Base-by-base conservation (phyloP, 2,329 filamentous ascomycete genomes). In the Fusarium floridanum region DNA sequence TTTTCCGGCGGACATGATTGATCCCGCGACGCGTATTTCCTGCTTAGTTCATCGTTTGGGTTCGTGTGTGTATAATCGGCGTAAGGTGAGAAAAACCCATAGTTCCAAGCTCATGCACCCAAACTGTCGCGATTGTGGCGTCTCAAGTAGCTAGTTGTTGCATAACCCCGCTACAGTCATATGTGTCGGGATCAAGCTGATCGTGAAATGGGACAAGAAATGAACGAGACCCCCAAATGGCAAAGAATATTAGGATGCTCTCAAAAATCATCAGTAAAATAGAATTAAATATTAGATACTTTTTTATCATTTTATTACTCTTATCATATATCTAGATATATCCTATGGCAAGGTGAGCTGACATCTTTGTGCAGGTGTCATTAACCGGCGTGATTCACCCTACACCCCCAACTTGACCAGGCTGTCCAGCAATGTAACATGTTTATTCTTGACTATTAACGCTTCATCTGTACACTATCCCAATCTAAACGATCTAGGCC, bases 1-100 rank as follows among this genome's bases (percentile, higher is more conserved):
- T 75, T 87, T 87, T 71, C 83, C 84, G 71, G 85, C 84, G 37
- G 87, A 86, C 87, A 89, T 90, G 16, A 70, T 81, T 61, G 64
- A 56, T 53, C 17, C 59, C 29, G 17, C 50, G 32, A 66, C 39
- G 43, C 41, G 17, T 32, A 34, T 61, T 6, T 50, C 50, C 45
- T 10, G 10, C 39, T 69, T 37, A 68, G 59, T 36, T 34, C 76
- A 76, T 78, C n/a, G 69, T 67, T 50, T 24, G 66, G 17, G 41
- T 12, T 59, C 20, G 22, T 10, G 11, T 29, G 14, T 12, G 24
- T 32, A 27, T 34, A 39, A 32, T 45, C 20, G n/a, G 36, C 22
- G 11, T 27, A 10, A 36, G 27, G 43, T 36, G 12, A 22, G 8
- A 41, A 34, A 34, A 55, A 29, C 5, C 6, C 24, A n/a, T 29